Percentiles rank a stretch among this genome's conserved stretches.
Conservation (phyloP, 495 filamentous ascomycete species). For the Penicillium arizonense region DNA sequence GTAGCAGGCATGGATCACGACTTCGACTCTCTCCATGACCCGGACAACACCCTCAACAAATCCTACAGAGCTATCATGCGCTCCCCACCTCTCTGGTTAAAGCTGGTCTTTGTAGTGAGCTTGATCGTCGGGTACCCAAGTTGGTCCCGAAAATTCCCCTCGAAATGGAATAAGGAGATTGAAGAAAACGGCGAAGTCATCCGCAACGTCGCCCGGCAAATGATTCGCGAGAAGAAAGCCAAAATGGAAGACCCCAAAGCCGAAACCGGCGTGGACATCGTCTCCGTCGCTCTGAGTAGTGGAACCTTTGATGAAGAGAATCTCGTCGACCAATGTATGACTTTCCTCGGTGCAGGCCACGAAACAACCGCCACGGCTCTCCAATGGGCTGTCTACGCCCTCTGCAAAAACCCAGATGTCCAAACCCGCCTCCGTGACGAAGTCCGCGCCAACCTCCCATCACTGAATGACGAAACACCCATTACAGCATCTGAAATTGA, state of each 20-base stretch:
- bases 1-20: conserved; percentile 80
- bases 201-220: conserved; percentile 57
- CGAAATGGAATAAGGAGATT: conserved; percentile 65
- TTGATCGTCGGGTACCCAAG: conserved; percentile 36
- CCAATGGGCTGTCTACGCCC: conserved; percentile 58
- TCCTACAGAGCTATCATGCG: conserved; percentile 58
- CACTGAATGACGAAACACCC: conserved; percentile 32
- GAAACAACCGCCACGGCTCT: conserved; percentile 68
- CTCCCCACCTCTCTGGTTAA: conserved; percentile 11
- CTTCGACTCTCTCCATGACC: conserved; percentile 69
- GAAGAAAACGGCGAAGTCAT: conserved; percentile 53
- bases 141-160: conserved; percentile 51
- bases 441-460: conserved; percentile 62
- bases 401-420: conserved; percentile 56
- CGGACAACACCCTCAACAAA: conserved; percentile 57
- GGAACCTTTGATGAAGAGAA: conserved; percentile 75
- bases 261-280: conserved; percentile 65
- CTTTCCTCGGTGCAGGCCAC: conserved; percentile 89
- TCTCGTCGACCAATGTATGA: conserved; percentile 90
- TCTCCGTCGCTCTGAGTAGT: conserved; percentile 76
- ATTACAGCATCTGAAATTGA: conserved; percentile 55
- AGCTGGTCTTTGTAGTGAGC: conserved; percentile 39
- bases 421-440: conserved; percentile 60
- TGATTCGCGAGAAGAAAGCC: conserved; percentile 67
- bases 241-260: conserved; percentile 47